Percentiles rank a stretch among this genome's conserved stretches.
Evolutionary conservation across 441 rosid species (phyloP).

Genomic region (Eutrema salsugineum): DNA sequence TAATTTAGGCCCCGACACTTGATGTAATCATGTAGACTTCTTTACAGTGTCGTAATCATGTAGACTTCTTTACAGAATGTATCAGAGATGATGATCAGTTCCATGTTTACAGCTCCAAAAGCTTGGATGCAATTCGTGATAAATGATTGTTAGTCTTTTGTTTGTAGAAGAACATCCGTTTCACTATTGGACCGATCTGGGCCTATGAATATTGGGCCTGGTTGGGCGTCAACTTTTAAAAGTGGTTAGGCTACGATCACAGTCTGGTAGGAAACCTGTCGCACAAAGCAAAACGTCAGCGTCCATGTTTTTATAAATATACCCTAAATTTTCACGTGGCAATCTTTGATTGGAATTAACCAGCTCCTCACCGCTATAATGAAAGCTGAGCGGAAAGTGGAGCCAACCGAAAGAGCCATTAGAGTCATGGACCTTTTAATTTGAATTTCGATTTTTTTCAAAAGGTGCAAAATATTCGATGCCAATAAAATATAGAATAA

Average conservation of each 20-base stretch:
- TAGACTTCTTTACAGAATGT: background rate
- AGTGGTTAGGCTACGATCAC: background rate
- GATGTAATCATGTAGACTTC: background rate
- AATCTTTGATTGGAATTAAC: background rate
- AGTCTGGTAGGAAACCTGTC: background rate
- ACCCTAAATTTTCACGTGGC: background rate
- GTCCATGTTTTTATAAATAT: background rate
- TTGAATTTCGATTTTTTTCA: background rate
- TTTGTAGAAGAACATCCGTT: background rate
- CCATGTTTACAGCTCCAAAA: background rate
- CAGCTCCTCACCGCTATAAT: background rate
- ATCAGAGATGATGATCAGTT: background rate
- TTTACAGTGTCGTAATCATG: background rate
- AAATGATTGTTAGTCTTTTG: background rate
- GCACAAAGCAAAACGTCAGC: background rate
- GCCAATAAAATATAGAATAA: background rate
- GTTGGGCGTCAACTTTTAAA: background rate
- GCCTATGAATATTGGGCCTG: background rate
- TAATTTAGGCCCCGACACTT: background rate
- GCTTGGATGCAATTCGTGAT: background rate
- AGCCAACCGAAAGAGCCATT: slow-evolving; percentile 11
- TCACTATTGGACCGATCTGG: background rate
- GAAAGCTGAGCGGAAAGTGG: slow-evolving; percentile 9
- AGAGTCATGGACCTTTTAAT: background rate
- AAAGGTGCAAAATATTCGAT: background rate